Conservation (phyloP, 345 rosid species). For the Orychophragmus violaceus region DNA sequence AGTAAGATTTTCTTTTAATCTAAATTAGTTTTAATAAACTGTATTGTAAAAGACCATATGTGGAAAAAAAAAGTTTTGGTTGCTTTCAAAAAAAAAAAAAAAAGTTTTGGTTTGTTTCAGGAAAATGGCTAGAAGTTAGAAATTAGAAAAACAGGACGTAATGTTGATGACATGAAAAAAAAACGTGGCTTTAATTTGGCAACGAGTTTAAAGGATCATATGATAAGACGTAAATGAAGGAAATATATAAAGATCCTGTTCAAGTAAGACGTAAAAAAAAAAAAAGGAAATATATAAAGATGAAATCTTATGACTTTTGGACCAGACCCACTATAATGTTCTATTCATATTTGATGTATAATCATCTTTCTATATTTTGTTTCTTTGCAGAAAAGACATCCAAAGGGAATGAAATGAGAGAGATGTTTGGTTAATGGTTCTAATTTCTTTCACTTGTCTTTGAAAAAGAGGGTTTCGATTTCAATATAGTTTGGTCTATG, state of each 20-base stretch:
- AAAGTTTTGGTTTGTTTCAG: neutral
- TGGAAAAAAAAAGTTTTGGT: neutral
- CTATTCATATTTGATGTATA: conserved; percentile 18
- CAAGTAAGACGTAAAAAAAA: conserved; percentile 12
- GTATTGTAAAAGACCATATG: neutral
- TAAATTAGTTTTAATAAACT: neutral
- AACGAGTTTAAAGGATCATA: conserved; percentile 4
- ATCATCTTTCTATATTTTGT: conserved; percentile 1
- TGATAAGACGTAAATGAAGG: conserved; percentile 12
- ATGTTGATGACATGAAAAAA: conserved; percentile 6
- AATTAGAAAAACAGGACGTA: neutral
- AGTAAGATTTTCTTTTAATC: neutral
- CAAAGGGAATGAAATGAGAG: conserved; percentile 22
- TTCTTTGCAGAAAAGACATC: conserved; percentile 7
- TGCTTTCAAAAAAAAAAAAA: neutral
- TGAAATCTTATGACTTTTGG: conserved; percentile 17
- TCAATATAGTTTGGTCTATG: conserved; percentile 11
- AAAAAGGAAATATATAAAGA: neutral
- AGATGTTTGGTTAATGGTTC: conserved; percentile 18
- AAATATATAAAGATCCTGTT: neutral
- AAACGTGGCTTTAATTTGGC: conserved; percentile 17
- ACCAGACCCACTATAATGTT: conserved; percentile 19
- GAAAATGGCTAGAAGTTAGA: neutral
- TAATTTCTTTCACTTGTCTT: neutral
- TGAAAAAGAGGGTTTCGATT: neutral